phyloP scores from a whole-genome alignment of 108 stramenopile species.

The Mediolabrus comicus region DNA sequence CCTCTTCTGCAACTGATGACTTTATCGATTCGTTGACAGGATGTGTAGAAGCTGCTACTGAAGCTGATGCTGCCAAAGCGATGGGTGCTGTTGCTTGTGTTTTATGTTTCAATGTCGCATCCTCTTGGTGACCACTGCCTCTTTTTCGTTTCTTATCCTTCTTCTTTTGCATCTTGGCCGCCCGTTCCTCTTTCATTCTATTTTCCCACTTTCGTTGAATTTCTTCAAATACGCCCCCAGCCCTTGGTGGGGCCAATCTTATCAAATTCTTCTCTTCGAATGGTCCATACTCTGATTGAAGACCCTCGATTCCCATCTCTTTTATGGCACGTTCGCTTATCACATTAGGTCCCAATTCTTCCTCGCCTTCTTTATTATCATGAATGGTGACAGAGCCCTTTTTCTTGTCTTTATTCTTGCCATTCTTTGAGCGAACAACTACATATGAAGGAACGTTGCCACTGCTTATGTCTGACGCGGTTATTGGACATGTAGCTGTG shows the following conservation, averaged over 20 bases:
- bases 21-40: background rate
- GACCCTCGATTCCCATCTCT: constrained; percentile 57
- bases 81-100: background rate
- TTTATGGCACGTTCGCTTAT: constrained; percentile 66
- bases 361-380: constrained; percentile 25
- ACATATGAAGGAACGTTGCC: constrained; percentile 59
- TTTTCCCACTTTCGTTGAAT: constrained; percentile 39
- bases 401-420: constrained; percentile 6
- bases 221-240: constrained; percentile 40
- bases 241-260: constrained; percentile 62
- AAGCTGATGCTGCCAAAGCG: background rate
- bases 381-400: background rate
- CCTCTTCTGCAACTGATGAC: constrained; percentile 28
- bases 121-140: constrained; percentile 12
- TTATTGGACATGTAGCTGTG: constrained; percentile 62
- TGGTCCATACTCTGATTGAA: constrained; percentile 72
- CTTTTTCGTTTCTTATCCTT: constrained; percentile 45
- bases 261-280: constrained; percentile 61
- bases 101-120: background rate
- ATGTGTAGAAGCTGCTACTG: constrained; percentile 1
- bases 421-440: constrained; percentile 33
- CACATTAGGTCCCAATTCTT: constrained; percentile 50
- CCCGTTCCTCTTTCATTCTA: constrained; percentile 39
- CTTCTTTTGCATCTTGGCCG: constrained; percentile 40
- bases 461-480: constrained; percentile 58